Evolutionary conservation across 2,329 filamentous ascomycete species (phyloP), one percentile per base, ranked within the genome.

Genomic region (Ceratocystis huliohia): DNA sequence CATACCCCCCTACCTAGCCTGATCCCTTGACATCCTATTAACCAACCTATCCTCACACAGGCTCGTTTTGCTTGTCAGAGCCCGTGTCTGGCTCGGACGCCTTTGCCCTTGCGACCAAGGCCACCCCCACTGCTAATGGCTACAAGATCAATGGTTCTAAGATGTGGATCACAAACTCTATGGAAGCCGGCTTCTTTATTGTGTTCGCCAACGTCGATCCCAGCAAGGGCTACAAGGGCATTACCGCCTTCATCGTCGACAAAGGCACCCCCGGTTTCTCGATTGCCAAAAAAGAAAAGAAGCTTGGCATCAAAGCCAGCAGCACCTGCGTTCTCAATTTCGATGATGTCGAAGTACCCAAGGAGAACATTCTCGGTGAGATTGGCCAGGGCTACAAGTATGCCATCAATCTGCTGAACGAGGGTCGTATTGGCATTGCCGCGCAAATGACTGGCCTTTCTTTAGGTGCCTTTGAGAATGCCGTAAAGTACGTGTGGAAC

Each of bases 231-330:
- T 96, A 99, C 82, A 93, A 92, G 78, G 94, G 94, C 67, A 99
- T 99, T 76, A 92, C 91, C 1, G 94, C 94, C 64, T 99, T 99
- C 75, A 80, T 99, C 69, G 87, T 97, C 53, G 92, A 96, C 78
- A 96, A 96, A 81, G 87, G 82, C 73, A 89, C 85, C 63, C 86
- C 88, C 66, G 94, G 94, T 44, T 96, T 99, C 81, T 87, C 84
- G 69, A 95, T 99, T 73, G 91, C 94, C 50, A 99, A 99, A 84
- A 99, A 99, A 82, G 94, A 99, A 82, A 97, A 97, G 88, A 99
- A 99, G 82, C 86, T 99, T 62, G 94, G 94, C 68, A 99, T 99
- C 79, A 88, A 84, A 74, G 94, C 94, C 65, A 95, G 89, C 78
- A 95, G 89, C 79, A 99, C 94, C 41, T 99, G 94, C 77, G 93